These are phyloP conservation scores for button mushroom (Agaricus bisporus) DNA, from an alignment of 768 basidiomycete species.

Conservation along the genomic window DNA sequence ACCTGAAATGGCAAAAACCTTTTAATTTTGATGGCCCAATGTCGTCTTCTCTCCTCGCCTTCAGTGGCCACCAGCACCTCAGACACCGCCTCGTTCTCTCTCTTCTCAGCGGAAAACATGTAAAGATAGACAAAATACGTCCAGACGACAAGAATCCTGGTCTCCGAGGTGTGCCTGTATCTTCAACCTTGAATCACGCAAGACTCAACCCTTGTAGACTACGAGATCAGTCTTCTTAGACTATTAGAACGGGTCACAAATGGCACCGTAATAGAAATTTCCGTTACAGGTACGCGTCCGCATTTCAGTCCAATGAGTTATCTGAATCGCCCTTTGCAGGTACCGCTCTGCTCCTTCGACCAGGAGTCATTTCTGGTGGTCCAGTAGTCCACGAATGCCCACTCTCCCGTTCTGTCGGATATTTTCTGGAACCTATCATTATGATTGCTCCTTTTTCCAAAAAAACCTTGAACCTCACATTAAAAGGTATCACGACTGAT, in stretches of 20 bases:
- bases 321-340: slow-evolving; percentile 36
- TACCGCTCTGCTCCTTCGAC: slow-evolving; percentile 87
- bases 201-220: slow-evolving; percentile 45
- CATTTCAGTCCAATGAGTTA: no score
- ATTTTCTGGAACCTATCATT: slow-evolving; percentile 87
- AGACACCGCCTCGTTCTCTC: slow-evolving; percentile 85
- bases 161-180: slow-evolving; percentile 57
- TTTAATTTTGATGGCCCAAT: slow-evolving; percentile 21
- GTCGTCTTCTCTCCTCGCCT: slow-evolving; percentile 45
- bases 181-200: slow-evolving; percentile 1
- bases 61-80: slow-evolving; percentile 78
- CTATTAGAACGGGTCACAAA: slow-evolving; percentile 89
- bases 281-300: slow-evolving; percentile 70
- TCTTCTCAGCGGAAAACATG: slow-evolving; percentile 78
- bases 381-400: slow-evolving; percentile 81
- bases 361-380: slow-evolving; percentile 88
- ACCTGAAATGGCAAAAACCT: not conserved
- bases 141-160: slow-evolving; percentile 93
- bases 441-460: slow-evolving; percentile 94
- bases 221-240: slow-evolving; percentile 85
- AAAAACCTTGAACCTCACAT: slow-evolving; percentile 70
- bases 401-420: slow-evolving; percentile 82
- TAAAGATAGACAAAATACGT: slow-evolving; percentile 84
- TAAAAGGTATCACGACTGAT: slow-evolving; percentile 90
- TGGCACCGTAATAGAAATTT: slow-evolving; percentile 93